Conservation (phyloP, 306 rosid species). For the Fragaria ananassa region DNA sequence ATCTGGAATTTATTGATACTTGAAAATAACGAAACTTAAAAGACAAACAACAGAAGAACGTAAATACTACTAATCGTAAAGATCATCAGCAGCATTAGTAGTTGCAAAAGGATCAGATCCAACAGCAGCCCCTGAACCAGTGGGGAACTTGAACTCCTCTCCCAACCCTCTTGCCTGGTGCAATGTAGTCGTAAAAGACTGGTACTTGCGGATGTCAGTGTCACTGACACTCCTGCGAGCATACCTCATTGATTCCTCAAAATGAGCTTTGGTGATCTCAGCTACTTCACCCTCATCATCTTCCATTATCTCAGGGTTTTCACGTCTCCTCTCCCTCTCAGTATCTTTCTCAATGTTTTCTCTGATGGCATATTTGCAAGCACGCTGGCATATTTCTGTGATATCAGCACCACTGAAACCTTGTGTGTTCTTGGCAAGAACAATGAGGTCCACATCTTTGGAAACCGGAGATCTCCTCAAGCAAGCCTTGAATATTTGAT, state of each 20-base stretch:
- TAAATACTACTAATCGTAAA: constrained; percentile 21
- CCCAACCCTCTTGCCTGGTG: constrained; percentile 32
- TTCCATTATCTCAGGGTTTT: constrained; percentile 27
- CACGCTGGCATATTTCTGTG: constrained; percentile 36
- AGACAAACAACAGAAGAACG: not conserved
- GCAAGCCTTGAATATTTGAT: too few species aligned
- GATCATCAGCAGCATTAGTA: constrained; percentile 8
- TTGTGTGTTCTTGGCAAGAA: constrained; percentile 30
- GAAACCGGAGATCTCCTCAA: too few species aligned
- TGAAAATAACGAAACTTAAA: not conserved
- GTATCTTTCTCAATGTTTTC: constrained; percentile 33
- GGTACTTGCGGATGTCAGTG: constrained; percentile 23
- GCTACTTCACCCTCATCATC: constrained; percentile 29
- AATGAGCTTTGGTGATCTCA: constrained; percentile 30
- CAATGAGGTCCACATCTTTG: not conserved
- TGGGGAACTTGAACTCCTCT: constrained; percentile 11
- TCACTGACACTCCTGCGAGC: constrained; percentile 33
- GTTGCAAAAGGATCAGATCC: not conserved
- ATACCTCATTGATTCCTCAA: constrained; percentile 34
- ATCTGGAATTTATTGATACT: not conserved
- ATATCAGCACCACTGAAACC: constrained; percentile 39
- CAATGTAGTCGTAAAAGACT: constrained; percentile 27
- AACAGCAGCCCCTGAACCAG: not conserved
- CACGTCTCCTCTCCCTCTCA: constrained; percentile 28
- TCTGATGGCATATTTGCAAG: constrained; percentile 39